These are phyloP conservation scores for Melanomma pulvis-pyrius DNA, from an alignment of 495 filamentous ascomycete species.

Conservation along the genomic window DNA sequence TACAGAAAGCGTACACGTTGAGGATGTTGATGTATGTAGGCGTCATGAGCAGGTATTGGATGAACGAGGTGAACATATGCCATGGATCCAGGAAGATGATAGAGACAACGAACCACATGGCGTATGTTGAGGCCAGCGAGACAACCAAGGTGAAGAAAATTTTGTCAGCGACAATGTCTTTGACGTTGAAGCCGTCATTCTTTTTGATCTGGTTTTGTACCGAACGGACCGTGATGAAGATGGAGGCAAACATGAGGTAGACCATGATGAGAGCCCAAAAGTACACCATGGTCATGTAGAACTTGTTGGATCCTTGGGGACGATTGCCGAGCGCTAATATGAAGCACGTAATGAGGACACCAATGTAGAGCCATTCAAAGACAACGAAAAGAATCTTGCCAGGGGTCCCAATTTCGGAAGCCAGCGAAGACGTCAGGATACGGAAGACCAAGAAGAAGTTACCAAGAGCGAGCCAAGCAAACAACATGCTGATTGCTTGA, in stretches of 20 bases:
- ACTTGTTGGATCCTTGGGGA: conserved; percentile 87
- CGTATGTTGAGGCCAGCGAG: conserved; percentile 86
- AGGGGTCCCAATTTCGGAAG: conserved; percentile 64
- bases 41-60: conserved; percentile 95
- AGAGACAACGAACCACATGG: conserved; percentile 89
- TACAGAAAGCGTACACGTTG: conserved; percentile 98
- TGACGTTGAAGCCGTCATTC: conserved; percentile 59
- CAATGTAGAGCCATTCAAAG: conserved; percentile 96
- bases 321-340: conserved; percentile 93
- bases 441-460: conserved; percentile 99
- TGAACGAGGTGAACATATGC: conserved; percentile 96
- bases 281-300: conserved; percentile 95
- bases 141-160: conserved; percentile 94
- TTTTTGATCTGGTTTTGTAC: conserved; percentile 65
- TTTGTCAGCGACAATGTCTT: conserved; percentile 77
- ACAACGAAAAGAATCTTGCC: conserved; percentile 83
- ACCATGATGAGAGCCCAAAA: conserved; percentile 97
- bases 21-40: conserved; percentile 96
- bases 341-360: conserved; percentile 90
- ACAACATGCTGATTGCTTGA: conserved; percentile 94
- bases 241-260: conserved; percentile 90
- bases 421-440: conserved; percentile 87
- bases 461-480: conserved; percentile 98
- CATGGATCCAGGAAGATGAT: conserved; percentile 97
- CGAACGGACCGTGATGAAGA: conserved; percentile 91